Base-by-base conservation (phyloP, 2,329 filamentous ascomycete species). In the Venturia aucupariae region DNA sequence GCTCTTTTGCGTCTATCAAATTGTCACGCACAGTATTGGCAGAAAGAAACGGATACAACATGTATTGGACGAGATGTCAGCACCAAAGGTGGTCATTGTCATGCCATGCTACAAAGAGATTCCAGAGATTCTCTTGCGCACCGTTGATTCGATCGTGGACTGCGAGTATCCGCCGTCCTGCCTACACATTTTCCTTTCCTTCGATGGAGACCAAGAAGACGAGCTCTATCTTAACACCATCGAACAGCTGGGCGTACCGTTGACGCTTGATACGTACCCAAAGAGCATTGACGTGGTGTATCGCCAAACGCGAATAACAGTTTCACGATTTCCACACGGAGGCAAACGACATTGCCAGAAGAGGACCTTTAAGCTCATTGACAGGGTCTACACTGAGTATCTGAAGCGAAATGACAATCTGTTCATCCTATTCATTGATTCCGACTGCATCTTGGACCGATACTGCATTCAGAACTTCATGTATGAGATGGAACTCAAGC, bases 21-120 rank as follows among this genome's bases (percentile, higher is more conserved):
- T 97, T 5, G 89, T 96, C 65, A 96, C 90, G 10, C 89, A 94
- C 70, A 89, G 90, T 41, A 81, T 97, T 32, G 92, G 93, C 27
- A 85, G 91, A 68, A 87, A 83, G 51, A 91, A 90, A 73, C 84
- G 88, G 62, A 90, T 96, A 72, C 92, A 95, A 73, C 84, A 90
- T 68, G 85, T 91, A 0, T 82, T 97, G 61, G 90, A 96, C 73
- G 90, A 95, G 72, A 79, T 84, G 2, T 92, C 88, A 0, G 92
- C 94, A 0, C 94, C 93, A 1, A 97, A 97, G 76, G 89, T 96
- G 19, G 91, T 97, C 67, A 89, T 97, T 66, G 88, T 97, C 65
- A 97, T 97, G 92, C 94, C 93, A 4, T 95, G 92, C 72, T 97
- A 96, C 79, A 91, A 94, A 72, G 94, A 97, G 73, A 86, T 92